Percentiles rank a stretch among this genome's conserved stretches.
phyloP scores from a whole-genome alignment of 2,329 filamentous ascomycete species.

The Esteya vermicola region DNA sequence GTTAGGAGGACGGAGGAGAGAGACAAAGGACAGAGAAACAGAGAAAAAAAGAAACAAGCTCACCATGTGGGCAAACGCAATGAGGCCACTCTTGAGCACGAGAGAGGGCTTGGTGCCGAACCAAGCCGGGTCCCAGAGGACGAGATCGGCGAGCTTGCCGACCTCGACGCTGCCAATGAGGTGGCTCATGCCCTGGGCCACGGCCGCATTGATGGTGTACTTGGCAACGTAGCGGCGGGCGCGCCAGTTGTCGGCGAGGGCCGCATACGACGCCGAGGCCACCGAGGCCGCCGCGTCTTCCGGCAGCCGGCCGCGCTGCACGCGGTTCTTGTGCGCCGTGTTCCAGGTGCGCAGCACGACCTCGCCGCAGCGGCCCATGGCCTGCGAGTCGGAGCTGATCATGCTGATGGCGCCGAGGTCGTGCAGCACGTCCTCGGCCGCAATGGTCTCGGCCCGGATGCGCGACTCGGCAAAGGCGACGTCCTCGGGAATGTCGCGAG shows the following conservation, averaged over 20 bases:
- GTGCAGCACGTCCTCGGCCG: constrained; percentile 89
- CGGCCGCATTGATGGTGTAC: constrained; percentile 88
- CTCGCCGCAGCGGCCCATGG: constrained; percentile 93
- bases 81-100: constrained; percentile 79
- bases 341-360: constrained; percentile 91
- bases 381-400: constrained; percentile 93
- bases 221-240: constrained; percentile 91
- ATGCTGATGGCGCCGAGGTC: constrained; percentile 92
- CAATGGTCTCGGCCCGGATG: constrained; percentile 91
- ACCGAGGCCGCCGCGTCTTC: constrained; percentile 67
- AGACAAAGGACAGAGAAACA: constrained; percentile 1
- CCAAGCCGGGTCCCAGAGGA: constrained; percentile 70
- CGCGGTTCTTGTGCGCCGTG: constrained; percentile 92
- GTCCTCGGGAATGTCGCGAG: constrained; percentile 86
- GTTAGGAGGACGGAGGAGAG: too few species aligned
- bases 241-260: constrained; percentile 74
- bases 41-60: neutral
- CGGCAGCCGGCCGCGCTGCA: constrained; percentile 59
- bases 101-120: constrained; percentile 77
- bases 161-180: constrained; percentile 76
- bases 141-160: constrained; percentile 79
- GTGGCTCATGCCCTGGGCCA: constrained; percentile 82
- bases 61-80: constrained; percentile 64
- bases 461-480: constrained; percentile 89
- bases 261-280: too few species aligned